Conservation (phyloP, 164 flowering plant genomes). For the Aristolochia californica region DNA sequence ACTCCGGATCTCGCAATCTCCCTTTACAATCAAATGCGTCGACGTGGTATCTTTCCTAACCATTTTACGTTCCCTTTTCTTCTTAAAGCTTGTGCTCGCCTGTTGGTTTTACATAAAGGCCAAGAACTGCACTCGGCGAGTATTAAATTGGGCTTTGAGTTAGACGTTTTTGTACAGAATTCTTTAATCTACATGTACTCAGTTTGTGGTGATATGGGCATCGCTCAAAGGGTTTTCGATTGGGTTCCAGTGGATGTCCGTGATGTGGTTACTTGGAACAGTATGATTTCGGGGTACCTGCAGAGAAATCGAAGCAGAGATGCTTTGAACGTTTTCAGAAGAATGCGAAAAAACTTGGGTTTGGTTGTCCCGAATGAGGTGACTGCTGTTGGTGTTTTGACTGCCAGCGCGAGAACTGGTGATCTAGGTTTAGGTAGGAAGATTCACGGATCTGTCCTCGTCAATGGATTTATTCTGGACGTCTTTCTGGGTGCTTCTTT, state of each 20-base stretch:
- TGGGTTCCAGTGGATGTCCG: conserved; percentile 11
- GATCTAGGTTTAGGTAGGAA: conserved; percentile 14
- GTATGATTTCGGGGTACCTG: conserved; percentile 25
- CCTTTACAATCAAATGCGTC: conserved; percentile 18
- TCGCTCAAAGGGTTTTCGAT: conserved; percentile 17
- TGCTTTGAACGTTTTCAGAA: conserved; percentile 17
- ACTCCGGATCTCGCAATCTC: conserved; percentile 12
- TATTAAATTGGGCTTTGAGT: conserved; percentile 16
- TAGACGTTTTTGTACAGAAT: conserved; percentile 24
- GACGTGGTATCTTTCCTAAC: conserved; percentile 12
- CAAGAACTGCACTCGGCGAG: conserved; percentile 14
- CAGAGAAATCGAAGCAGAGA: conserved; percentile 6
- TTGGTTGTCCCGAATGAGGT: conserved; percentile 16
- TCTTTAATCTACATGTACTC: conserved; percentile 20
- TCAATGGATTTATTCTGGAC: conserved; percentile 13
- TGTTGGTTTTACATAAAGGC: conserved; percentile 9
- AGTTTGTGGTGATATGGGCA: conserved; percentile 10
- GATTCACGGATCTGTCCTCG: conserved; percentile 17
- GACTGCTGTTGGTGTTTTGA: conserved; percentile 14
- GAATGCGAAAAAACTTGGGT: conserved; percentile 6
- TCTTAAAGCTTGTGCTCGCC: conserved; percentile 18
- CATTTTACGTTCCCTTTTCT: conserved; percentile 24
- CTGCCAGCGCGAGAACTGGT: conserved; percentile 20
- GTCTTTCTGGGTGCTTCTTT: conserved; percentile 16
- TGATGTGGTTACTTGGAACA: conserved; percentile 26